Evolutionary conservation across 306 rosid genomes (phyloP), one percentile per base, ranked within the genome.

Genomic region (Canavalia gladiata): DNA sequence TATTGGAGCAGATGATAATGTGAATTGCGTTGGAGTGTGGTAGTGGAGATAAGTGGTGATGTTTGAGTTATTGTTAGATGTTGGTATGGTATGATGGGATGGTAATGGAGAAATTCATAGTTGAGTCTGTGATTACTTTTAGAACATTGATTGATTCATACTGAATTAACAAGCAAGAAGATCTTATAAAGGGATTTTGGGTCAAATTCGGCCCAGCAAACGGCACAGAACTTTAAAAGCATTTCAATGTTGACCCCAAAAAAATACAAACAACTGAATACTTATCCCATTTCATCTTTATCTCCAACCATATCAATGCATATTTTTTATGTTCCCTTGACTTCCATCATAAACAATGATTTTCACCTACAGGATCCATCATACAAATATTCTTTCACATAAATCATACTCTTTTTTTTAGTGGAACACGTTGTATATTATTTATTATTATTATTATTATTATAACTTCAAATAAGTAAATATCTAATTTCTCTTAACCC

Each of bases 181-280:
- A 87, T 80, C 81, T 85, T 75, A 35, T 33, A 69, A 43, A 29
- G 75, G 25, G 81, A 76, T 72, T 78, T 83, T 80, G 71, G 81
- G 49, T 74, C 85, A 87, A 82, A 76, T 79, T 76, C 6, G 74
- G 74, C 79, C 76, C 56, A 68, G 80, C 87, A 89, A 80, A 75
- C 77, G 37, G 74, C 54, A 37, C 55, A 80, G 60, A 60, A 69
- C 63, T 39, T 55, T 18, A 81, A 82, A 68, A 81, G 74, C 56
- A 18, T 18, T 18, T 18, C 25, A 18, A 18, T 18, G 25, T 18
- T 18, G 25, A 18, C 25, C 25, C 25, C 25, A 18, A 18, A 18
- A 18, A 18, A 18, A 18, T 18, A 18, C 25, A 18, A 18, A 18
- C 25, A 81, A 50, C 25, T 69, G 43, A 78, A 68, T 33, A 46